A percentile compares a stretch with the other conserved stretches of the same genome.
phyloP scores from a whole-genome alignment of 2,329 filamentous ascomycete species.

The Grosmannia huntii region DNA sequence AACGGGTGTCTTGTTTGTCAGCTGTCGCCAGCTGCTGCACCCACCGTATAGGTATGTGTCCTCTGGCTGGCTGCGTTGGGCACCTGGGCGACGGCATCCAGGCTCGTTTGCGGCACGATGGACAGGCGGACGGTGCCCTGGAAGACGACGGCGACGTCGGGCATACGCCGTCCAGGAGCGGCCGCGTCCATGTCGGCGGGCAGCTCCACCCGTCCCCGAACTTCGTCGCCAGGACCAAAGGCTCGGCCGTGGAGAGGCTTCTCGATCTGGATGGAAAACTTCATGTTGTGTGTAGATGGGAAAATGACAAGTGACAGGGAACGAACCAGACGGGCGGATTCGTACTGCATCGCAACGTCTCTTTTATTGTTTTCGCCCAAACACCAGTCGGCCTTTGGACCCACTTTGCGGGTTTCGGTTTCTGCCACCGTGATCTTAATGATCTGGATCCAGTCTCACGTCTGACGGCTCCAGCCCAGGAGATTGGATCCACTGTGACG shows the following conservation, averaged over 20 bases:
- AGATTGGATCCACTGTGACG: not conserved
- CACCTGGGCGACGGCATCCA: not conserved
- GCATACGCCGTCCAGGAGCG: not conserved
- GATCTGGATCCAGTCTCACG: too few species aligned
- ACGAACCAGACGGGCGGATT: not conserved
- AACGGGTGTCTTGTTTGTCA: not conserved
- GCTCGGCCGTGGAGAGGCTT: not conserved
- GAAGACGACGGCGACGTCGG: not conserved
- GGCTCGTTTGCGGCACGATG: not conserved
- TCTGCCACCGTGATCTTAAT: not conserved
- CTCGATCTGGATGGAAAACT: constrained; percentile 1
- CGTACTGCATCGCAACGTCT: not conserved
- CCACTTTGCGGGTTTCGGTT: not conserved
- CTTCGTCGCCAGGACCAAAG: constrained; percentile 1
- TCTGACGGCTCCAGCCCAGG: too few species aligned
- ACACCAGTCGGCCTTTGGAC: not conserved
- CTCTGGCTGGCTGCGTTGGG: not conserved
- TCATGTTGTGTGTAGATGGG: not conserved
- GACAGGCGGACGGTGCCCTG: not conserved
- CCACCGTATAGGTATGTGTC: not conserved
- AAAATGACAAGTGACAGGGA: not conserved
- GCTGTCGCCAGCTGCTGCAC: not conserved
- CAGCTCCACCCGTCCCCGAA: constrained; percentile 4
- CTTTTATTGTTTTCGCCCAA: not conserved
- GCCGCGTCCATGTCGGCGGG: not conserved